Evolutionary conservation across 148 eudicot genomes (phyloP).

Genomic region (Chenopodium album): DNA sequence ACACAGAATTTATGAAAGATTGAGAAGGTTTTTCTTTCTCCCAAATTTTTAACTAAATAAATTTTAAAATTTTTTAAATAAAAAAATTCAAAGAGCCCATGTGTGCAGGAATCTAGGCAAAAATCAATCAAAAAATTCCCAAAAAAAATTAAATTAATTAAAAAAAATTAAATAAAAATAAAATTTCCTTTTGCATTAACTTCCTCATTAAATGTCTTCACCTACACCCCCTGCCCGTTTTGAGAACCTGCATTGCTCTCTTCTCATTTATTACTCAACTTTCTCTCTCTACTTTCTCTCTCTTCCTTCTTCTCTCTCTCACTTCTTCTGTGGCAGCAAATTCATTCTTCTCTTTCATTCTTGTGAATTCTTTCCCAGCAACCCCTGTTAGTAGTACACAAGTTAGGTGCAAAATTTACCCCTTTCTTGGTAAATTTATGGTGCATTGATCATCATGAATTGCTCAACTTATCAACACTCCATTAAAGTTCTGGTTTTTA

Average conservation of each 20-base stretch:
- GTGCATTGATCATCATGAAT: slow-evolving; percentile 13
- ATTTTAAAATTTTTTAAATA: not conserved
- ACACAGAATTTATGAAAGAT: slow-evolving; percentile 1
- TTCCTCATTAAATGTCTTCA: slow-evolving; percentile 68
- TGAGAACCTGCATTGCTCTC: slow-evolving; percentile 35
- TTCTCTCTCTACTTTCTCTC: slow-evolving; percentile 22
- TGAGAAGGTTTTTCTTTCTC: slow-evolving; percentile 21
- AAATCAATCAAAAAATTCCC: slow-evolving; percentile 33
- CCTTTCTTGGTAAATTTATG: slow-evolving; percentile 8
- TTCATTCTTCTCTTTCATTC: slow-evolving; percentile 27
- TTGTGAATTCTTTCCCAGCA: slow-evolving; percentile 13
- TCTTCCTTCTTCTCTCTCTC: slow-evolving; percentile 29
- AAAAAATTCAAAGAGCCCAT: slow-evolving; percentile 27
- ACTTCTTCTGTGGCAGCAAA: slow-evolving; percentile 26
- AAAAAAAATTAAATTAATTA: not conserved
- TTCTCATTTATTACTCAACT: slow-evolving; percentile 34
- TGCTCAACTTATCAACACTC: not conserved
- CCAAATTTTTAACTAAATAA: not conserved
- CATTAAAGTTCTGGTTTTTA: slow-evolving; percentile 1
- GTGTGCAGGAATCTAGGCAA: slow-evolving; percentile 66
- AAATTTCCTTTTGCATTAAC: slow-evolving; percentile 48
- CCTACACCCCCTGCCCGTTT: slow-evolving; percentile 59
- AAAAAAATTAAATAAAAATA: not conserved
- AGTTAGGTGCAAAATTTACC: slow-evolving; percentile 21
- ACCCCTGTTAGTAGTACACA: slow-evolving; percentile 12